phyloP scores from a whole-genome alignment of 2,329 filamentous ascomycete genomes.

The Exophiala sideris region DNA sequence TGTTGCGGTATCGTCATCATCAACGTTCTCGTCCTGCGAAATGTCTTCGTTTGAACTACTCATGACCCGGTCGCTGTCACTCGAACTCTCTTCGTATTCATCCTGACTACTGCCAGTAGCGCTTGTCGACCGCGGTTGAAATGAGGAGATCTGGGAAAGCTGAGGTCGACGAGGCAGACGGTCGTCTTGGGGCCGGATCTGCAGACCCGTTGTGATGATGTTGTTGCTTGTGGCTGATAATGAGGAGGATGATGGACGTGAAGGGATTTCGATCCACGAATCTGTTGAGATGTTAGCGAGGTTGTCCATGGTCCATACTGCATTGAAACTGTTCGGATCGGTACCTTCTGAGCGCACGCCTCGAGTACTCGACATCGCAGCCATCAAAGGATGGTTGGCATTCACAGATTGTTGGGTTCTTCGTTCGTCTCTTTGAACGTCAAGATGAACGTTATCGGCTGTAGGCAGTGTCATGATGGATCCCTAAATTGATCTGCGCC shows the following conservation, averaged over 20 bases:
- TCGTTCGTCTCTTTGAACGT: slow-evolving; percentile 20
- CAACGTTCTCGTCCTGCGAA: slow-evolving; percentile 35
- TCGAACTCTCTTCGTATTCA: slow-evolving; percentile 91
- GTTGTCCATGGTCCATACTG: slow-evolving; percentile 32
- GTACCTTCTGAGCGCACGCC: slow-evolving; percentile 28
- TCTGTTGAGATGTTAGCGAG: slow-evolving; percentile 59
- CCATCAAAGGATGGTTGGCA: slow-evolving; percentile 5
- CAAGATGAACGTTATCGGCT: slow-evolving; percentile 19
- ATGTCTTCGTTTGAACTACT: slow-evolving; percentile 62
- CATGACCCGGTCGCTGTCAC: slow-evolving; percentile 72
- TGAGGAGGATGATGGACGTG: slow-evolving; percentile 89
- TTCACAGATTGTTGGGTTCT: slow-evolving; percentile 10
- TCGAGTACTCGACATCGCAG: slow-evolving; percentile 17
- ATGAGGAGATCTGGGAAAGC: slow-evolving; percentile 28
- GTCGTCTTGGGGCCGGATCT: slow-evolving; percentile 62
- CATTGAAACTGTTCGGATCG: slow-evolving; percentile 1
- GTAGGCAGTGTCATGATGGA: slow-evolving; percentile 20
- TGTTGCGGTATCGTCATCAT: slow-evolving; percentile 76
- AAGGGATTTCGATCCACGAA: slow-evolving; percentile 94
- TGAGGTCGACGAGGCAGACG: slow-evolving; percentile 58
- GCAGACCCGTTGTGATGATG: slow-evolving; percentile 83
- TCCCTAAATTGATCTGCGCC: not conserved
- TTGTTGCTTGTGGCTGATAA: slow-evolving; percentile 74
- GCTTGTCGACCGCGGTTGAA: slow-evolving; percentile 45
- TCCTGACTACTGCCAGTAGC: slow-evolving; percentile 73